Conservation (phyloP, 2,329 filamentous ascomycete genomes). For the Aspergillus ochraceoroseus region DNA sequence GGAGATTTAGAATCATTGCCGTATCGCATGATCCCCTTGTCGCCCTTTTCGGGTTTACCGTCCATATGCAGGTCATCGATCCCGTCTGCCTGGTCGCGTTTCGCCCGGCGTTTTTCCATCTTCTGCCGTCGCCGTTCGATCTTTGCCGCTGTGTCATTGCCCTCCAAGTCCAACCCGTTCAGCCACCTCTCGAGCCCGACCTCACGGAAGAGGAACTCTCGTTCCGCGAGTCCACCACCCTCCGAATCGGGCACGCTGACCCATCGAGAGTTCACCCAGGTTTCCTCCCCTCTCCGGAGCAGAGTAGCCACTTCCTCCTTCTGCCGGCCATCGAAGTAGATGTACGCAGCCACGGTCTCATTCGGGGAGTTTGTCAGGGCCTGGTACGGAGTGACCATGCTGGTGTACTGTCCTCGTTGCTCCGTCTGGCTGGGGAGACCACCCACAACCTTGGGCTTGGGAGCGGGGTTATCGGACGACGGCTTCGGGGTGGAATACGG, state of each 20-base stretch:
- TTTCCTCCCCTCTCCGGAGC: conserved; percentile 87
- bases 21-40: conserved; percentile 67
- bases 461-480: conserved; percentile 68
- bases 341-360: conserved; percentile 96
- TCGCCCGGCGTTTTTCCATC: conserved; percentile 80
- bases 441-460: conserved; percentile 75
- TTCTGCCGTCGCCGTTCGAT: conserved; percentile 59
- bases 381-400: conserved; percentile 74
- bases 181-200: conserved; percentile 95
- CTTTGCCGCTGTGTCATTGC: conserved; percentile 82
- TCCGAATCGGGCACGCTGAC: conserved; percentile 88
- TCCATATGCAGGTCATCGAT: conserved; percentile 45
- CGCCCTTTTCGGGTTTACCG: conserved; percentile 29
- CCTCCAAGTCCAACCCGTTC: conserved; percentile 91
- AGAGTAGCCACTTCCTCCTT: conserved; percentile 98
- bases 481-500: conserved; percentile 88
- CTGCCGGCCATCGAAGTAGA: conserved; percentile 91
- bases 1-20: conserved; percentile 70
- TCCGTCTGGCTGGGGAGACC: conserved; percentile 55
- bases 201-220: conserved; percentile 95
- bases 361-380: conserved; percentile 89
- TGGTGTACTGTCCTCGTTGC: conserved; percentile 51
- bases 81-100: conserved; percentile 60
- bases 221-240: conserved; percentile 88
- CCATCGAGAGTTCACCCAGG: conserved; percentile 98